Percentiles rank a stretch among this genome's conserved stretches.
Evolutionary conservation across 208 protist genomes (phyloP).

Genomic region (Entamoeba histolytica): DNA sequence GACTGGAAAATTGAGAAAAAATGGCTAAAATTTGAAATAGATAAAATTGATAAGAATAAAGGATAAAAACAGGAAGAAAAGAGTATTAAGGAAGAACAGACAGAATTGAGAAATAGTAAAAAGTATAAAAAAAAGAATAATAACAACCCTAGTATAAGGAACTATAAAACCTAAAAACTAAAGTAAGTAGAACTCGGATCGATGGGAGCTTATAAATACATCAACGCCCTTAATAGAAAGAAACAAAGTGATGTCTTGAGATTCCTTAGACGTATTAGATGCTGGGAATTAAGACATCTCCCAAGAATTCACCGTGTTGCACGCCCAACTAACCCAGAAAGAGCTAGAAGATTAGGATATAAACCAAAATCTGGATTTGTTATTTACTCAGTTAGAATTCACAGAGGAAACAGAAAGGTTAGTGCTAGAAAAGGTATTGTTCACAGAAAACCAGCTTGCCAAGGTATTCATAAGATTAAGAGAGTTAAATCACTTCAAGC

Average conservation of each 20-base stretch:
- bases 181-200: not conserved
- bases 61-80: no score
- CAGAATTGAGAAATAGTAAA: no score
- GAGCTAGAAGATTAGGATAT: constrained; percentile 93
- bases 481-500: constrained; percentile 67
- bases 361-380: constrained; percentile 95
- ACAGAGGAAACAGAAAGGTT: constrained; percentile 83
- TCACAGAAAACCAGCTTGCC: constrained; percentile 88
- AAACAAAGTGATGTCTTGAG: constrained; percentile 98
- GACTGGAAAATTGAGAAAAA: no score
- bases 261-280: constrained; percentile 86
- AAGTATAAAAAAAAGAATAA: no score
- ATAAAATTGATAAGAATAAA: no score
- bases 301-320: constrained; percentile 56
- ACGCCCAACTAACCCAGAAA: constrained; percentile 87
- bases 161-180: no score
- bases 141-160: no score
- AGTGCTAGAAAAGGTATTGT: constrained; percentile 76
- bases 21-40: no score
- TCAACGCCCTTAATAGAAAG: constrained; percentile 95
- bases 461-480: constrained; percentile 87
- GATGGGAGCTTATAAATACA: constrained; percentile 97
- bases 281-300: constrained; percentile 92
- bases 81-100: no score
- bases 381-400: constrained; percentile 90